These are phyloP conservation scores for Russula dissimulans DNA, from an alignment of 768 basidiomycete genomes.

Conservation along the genomic window DNA sequence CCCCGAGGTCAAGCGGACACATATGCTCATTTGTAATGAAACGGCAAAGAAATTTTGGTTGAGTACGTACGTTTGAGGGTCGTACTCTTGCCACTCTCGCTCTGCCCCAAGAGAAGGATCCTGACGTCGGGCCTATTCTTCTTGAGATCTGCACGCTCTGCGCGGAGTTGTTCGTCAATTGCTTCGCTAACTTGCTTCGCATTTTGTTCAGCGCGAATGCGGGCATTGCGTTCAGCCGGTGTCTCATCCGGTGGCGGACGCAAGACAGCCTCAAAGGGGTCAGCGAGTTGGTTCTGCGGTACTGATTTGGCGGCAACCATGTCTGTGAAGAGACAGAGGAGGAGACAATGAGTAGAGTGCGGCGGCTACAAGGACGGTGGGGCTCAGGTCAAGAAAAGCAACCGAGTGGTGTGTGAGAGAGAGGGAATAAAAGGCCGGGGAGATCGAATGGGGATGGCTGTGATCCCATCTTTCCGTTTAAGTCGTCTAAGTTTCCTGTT, in stretches of 20 bases:
- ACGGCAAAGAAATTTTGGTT: background rate
- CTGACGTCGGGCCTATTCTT: constrained; percentile 57
- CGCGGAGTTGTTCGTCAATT: constrained; percentile 71
- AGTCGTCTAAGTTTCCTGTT: too few species aligned
- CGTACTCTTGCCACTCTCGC: constrained; percentile 84
- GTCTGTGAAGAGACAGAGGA: background rate
- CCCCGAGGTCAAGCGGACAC: background rate
- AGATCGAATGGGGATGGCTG: too few species aligned
- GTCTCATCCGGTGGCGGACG: constrained; percentile 69
- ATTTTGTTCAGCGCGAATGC: constrained; percentile 57
- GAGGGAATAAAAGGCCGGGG: background rate
- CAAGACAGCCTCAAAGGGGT: constrained; percentile 60
- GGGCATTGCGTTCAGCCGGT: constrained; percentile 49
- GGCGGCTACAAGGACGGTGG: too few species aligned
- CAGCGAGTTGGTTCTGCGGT: constrained; percentile 33
- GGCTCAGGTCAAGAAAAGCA: too few species aligned
- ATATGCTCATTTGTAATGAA: background rate
- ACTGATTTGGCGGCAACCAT: constrained; percentile 14
- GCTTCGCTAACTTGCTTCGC: constrained; percentile 66
- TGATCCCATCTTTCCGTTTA: too few species aligned
- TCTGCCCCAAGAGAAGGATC: constrained; percentile 76
- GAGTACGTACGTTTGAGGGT: constrained; percentile 75
- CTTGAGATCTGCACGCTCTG: constrained; percentile 52
- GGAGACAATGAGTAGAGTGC: too few species aligned
- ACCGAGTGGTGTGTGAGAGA: too few species aligned